These are phyloP conservation scores for Gaeumannomyces tritici DNA, from an alignment of 2,329 filamentous ascomycete species.

Conservation along the genomic window DNA sequence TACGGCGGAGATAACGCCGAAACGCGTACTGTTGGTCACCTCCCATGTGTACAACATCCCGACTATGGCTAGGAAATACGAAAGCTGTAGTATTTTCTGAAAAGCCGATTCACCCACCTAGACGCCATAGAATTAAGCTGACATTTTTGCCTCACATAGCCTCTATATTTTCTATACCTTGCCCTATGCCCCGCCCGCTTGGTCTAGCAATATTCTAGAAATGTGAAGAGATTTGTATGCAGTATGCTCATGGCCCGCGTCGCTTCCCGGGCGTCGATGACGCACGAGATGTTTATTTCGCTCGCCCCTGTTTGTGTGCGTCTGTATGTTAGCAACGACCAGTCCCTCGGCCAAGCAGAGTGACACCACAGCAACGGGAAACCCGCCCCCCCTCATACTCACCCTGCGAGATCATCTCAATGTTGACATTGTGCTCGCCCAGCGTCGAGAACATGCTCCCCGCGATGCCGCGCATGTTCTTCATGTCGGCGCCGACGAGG, in stretches of 20 bases:
- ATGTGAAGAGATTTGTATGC: conserved; percentile 94
- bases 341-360: too few species aligned
- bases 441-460: conserved; percentile 92
- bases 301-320: conserved; percentile 77
- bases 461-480: conserved; percentile 91
- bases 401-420: conserved; percentile 99
- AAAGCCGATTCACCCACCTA: not conserved
- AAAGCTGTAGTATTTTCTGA: not conserved
- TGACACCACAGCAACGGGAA: not conserved
- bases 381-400: too few species aligned
- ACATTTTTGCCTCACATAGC: not conserved
- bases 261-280: conserved; percentile 85
- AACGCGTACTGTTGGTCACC: not conserved
- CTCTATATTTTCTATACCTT: not conserved
- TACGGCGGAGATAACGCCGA: not conserved
- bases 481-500: conserved; percentile 90
- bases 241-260: conserved; percentile 91
- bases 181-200: not conserved
- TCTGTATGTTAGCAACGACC: too few species aligned
- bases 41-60: not conserved
- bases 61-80: not conserved
- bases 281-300: conserved; percentile 98
- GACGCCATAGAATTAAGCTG: not conserved
- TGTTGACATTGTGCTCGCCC: conserved; percentile 88
- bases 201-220: conserved; percentile 83